Conservation (phyloP, 2,329 filamentous ascomycete species). For the Talaromyces amestolkiae region DNA sequence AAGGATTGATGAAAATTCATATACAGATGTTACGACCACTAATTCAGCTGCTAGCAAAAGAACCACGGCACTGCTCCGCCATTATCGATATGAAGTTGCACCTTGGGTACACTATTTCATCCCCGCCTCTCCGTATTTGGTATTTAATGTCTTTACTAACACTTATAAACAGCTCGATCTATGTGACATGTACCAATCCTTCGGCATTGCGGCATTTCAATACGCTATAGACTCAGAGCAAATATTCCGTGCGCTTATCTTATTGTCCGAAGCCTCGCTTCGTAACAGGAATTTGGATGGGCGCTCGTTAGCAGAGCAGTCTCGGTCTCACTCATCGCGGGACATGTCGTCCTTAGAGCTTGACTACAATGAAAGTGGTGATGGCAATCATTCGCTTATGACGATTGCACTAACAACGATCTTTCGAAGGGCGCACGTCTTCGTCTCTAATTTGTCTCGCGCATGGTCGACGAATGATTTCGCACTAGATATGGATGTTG, state of each 20-base stretch:
- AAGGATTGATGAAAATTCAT: not conserved
- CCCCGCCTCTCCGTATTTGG: not conserved
- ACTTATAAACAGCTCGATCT: constrained; percentile 40
- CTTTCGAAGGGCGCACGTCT: not conserved
- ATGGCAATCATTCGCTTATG: not conserved
- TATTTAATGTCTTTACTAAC: not conserved
- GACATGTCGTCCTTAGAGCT: not conserved
- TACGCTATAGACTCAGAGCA: constrained; percentile 22
- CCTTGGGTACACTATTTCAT: constrained; percentile 42
- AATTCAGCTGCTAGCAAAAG: not conserved
- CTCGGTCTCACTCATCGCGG: not conserved
- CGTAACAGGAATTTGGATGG: not conserved
- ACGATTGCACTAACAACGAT: not conserved
- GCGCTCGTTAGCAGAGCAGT: not conserved
- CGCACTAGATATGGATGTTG: not conserved
- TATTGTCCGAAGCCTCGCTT: not conserved
- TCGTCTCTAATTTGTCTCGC: not conserved
- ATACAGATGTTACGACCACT: not conserved
- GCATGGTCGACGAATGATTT: not conserved
- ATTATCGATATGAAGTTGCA: constrained; percentile 48
- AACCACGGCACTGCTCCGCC: constrained; percentile 28
- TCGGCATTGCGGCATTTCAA: constrained; percentile 40
- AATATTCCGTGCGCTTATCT: not conserved
- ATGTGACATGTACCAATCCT: constrained; percentile 42
- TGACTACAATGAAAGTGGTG: not conserved